phyloP scores from a whole-genome alignment of 2,329 filamentous ascomycete species.

The Microascus cirrosus region DNA sequence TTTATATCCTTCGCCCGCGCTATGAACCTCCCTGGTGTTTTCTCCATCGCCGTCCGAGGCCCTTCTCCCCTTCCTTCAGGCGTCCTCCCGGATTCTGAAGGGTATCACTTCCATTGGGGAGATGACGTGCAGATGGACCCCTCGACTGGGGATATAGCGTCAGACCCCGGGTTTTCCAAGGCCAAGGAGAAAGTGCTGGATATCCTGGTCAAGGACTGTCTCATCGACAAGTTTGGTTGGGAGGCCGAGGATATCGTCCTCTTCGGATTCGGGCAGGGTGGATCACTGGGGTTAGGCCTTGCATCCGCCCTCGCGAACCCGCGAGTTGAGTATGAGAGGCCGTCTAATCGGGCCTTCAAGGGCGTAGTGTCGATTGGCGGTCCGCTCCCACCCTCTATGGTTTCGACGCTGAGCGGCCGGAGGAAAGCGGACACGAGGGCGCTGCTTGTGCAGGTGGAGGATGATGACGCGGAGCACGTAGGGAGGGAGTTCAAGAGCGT shows the following conservation, averaged over 20 bases:
- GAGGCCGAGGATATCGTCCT: conserved; percentile 46
- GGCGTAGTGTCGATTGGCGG: conserved; percentile 56
- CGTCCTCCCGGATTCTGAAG: conserved; percentile 35
- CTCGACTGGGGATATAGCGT: conserved; percentile 40
- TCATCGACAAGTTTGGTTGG: conserved; percentile 50
- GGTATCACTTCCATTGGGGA: conserved; percentile 49
- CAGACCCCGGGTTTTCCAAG: conserved; percentile 49
- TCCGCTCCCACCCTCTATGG: conserved; percentile 39
- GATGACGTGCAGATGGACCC: conserved; percentile 49
- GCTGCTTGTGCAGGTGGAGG: conserved; percentile 47
- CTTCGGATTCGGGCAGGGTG: conserved; percentile 59
- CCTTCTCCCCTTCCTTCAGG: conserved; percentile 58
- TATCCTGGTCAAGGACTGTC: conserved; percentile 35
- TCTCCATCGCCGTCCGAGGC: conserved; percentile 63
- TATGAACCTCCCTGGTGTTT: conserved; percentile 65
- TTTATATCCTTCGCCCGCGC: conserved; percentile 60
- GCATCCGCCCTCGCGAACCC: conserved; percentile 31
- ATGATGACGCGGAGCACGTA: conserved; percentile 51
- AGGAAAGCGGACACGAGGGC: conserved; percentile 53
- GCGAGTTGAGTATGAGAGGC: conserved; percentile 21
- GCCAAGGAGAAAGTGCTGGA: conserved; percentile 34
- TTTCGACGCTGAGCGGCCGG: conserved; percentile 29
- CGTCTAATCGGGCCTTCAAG: conserved; percentile 14
- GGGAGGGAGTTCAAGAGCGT: conserved; percentile 57
- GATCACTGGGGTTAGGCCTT: conserved; percentile 46